Evolutionary conservation across 306 rosid species (phyloP).

Genomic region (Trifolium repens): DNA sequence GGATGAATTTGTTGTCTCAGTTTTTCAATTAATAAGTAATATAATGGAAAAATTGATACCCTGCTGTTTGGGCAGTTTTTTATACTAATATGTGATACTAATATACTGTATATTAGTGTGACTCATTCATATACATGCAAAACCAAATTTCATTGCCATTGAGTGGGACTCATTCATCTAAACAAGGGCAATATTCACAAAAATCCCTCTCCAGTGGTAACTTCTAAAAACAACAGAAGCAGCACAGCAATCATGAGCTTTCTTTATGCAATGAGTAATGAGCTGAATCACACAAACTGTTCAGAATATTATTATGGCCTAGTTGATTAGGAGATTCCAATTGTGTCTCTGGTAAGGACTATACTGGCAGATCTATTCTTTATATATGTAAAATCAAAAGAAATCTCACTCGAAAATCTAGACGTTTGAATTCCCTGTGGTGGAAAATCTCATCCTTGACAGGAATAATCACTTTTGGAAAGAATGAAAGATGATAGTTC

Average conservation of each 20-base stretch:
- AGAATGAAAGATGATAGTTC: neutral
- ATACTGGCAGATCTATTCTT: conserved; percentile 6
- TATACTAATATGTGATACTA: conserved; percentile 30
- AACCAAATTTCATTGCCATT: conserved; percentile 44
- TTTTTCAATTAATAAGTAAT: conserved; percentile 1
- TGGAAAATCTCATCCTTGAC: conserved; percentile 19
- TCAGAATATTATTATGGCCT: conserved; percentile 15
- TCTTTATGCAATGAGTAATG: conserved; percentile 9
- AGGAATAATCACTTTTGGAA: neutral
- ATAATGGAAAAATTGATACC: neutral
- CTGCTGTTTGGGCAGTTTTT: neutral
- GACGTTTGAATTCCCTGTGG: conserved; percentile 1
- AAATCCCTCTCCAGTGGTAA: conserved; percentile 95
- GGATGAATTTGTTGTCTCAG: neutral
- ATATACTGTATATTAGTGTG: neutral
- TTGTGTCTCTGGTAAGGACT: conserved; percentile 20
- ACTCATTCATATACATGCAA: conserved; percentile 39
- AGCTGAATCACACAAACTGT: conserved; percentile 11
- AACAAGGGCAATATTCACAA: conserved; percentile 79
- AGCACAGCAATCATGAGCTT: conserved; percentile 86
- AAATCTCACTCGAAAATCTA: conserved; percentile 15
- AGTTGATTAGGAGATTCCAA: conserved; percentile 26
- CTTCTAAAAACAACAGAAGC: conserved; percentile 83
- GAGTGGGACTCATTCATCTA: conserved; percentile 49
- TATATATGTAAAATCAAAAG: conserved; percentile 9